Base-by-base conservation (phyloP, 1,139 yeast species). In the Hemisphaericaspora xylofermentans region DNA sequence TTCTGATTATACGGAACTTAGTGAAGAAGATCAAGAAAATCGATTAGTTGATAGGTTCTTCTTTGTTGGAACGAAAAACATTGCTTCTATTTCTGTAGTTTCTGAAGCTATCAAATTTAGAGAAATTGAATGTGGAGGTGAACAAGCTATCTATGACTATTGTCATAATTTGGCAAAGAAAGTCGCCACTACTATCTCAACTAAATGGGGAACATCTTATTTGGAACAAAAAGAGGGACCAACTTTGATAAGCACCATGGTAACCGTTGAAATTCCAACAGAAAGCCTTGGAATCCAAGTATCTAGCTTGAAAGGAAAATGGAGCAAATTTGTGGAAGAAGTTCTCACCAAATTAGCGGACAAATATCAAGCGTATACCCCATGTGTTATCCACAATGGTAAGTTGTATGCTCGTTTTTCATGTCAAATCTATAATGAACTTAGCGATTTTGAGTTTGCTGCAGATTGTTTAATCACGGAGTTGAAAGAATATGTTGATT, bases 351-450 rank as follows among this genome's bases (percentile, higher is more conserved):
- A 36, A 32, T 26, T 41, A 45, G 33, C 41, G 19, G 32, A 31
- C 15, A 42, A 68, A 8, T 50, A 64, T 45, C 66, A 69, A 18
- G 72, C 82, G 0, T 76, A 64, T 51, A 68, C 78, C 18, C 85
- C 80, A 9, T 48, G 72, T 21, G 58, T 55, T 4, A 53, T 57
- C 18, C 80, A 76, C 52, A 64, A 71, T 33, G 75, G 66, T 2
- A 58, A 61, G 30, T 43, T 74, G 29, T 73, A 68, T 52, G 66
- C 72, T 16, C 70, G 91, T 45, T 74, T 80, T 46, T 75, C 83
- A 33, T 80, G 80, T 33, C 86, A 82, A 51, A 60, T 80, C 7
- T 83, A 80, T 55, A 75, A 79, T 47, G 84, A 79, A 32, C 51
- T 76, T 25, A 62, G 61, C 7, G 89, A 84, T 51, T 82, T 70